Percentiles rank a stretch among this genome's conserved stretches.
Conservation (phyloP, 768 basidiomycete species). For the Russula earlei region DNA sequence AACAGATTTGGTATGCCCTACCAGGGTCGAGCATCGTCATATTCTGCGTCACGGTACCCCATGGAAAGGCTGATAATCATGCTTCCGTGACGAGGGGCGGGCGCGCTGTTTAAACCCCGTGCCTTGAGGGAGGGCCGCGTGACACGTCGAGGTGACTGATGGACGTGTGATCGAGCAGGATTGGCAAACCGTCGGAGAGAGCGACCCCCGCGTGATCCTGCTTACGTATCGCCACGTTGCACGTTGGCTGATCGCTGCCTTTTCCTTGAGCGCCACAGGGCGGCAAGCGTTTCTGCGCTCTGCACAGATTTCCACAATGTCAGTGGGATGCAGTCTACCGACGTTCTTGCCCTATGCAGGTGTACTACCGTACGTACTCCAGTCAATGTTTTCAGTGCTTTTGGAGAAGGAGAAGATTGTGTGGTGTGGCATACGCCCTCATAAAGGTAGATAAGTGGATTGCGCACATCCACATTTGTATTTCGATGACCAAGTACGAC, state of each 20-base stretch:
- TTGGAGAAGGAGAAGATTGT: not conserved
- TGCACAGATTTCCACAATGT: conserved; percentile 8
- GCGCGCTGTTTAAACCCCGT: not conserved
- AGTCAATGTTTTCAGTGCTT: not conserved
- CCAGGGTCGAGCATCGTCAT: not conserved
- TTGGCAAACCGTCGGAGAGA: not conserved
- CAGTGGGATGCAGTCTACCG: not conserved
- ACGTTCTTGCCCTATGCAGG: not conserved
- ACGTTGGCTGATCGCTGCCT: not conserved
- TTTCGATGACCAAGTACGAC: not conserved
- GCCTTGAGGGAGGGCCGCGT: not conserved
- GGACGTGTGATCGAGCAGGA: conserved; percentile 2
- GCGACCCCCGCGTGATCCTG: not conserved
- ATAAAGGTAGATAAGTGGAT: not conserved
- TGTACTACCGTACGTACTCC: conserved; percentile 1
- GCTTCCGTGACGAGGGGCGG: not conserved
- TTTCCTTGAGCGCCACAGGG: too few species aligned
- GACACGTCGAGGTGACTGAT: not conserved
- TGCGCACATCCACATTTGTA: not conserved
- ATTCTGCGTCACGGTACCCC: not conserved
- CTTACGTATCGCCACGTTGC: conserved; percentile 1
- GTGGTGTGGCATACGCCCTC: not conserved
- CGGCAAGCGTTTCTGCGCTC: too few species aligned
- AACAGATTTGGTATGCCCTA: not conserved
- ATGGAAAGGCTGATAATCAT: not conserved